Evolutionary conservation across 2,329 filamentous ascomycete genomes (phyloP), one percentile per base, ranked within the genome.

Genomic region (Aspergillus costaricaensis): DNA sequence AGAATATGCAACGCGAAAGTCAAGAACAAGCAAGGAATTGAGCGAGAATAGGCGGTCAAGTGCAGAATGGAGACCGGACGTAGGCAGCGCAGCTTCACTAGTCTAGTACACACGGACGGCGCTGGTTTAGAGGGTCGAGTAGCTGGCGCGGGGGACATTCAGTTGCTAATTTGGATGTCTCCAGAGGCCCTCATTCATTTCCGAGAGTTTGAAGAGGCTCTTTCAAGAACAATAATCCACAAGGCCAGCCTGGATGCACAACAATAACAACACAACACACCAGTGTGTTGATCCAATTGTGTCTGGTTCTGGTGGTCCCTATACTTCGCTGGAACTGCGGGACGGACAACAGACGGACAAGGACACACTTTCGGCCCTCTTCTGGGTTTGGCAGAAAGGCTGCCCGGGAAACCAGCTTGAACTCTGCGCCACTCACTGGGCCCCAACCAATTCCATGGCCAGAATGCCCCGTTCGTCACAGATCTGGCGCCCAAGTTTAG

Each of bases 21-120:
- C 53, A 57, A 57, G 30, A 55, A 56, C 44, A 43, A 43, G 41
- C 19, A 60, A 51, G 51, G 30, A 23, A 41, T 57, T 19, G 36
- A 43, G 38, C 41, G 43, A 32, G 51, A 62, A 64, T 55, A 62
- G 60, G 62, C 62, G 60, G 61, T 62, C 60, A 63, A 60, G 57
- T 55, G 55, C 39, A 47, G 60, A 36, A 56, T 49, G 44, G 55
- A 58, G 56, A 44, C 41, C 9, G 27, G 47, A 30, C 30, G 54
- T 17, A 38, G 54, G 53, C 39, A 56, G 54, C 39, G 12, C 23
- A 56, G 39, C 23, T 50, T 50, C 23, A 30, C 47, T 50, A 50
- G 47, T 49, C 25, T 30, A 30, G 27, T 30, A 30, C 27, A 17
- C n/a, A 36, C 32, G 10, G 30, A 36, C 30, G 12, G 12, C 32